Evolutionary conservation across 73 alveolate species (phyloP).

Genomic region (Paramecium bursaria): DNA sequence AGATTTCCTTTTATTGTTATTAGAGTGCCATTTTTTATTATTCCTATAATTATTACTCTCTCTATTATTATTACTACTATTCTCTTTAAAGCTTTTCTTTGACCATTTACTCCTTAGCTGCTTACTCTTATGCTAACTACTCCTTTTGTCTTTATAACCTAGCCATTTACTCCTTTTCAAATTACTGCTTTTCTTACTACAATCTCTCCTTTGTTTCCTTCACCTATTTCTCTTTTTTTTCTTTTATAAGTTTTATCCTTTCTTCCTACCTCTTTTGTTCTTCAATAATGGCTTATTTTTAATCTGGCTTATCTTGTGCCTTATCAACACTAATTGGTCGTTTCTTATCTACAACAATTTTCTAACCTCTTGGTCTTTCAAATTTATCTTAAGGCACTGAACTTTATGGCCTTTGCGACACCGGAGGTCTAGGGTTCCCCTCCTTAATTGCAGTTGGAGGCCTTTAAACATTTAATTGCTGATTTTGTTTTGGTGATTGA

Average conservation of each 20-base stretch:
- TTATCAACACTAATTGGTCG: constrained; percentile 53
- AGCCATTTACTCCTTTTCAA: neutral
- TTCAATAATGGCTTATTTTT: too few relatives aligned
- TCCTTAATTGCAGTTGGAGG: constrained; percentile 48
- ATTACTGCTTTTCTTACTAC: neutral
- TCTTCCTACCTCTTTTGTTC: neutral
- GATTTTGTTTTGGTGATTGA: neutral
- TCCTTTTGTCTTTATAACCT: too few relatives aligned
- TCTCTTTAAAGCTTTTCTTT: too few relatives aligned
- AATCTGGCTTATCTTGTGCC: neutral
- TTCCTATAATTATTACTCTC: neutral
- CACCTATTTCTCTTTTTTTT: too few relatives aligned
- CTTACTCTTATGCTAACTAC: too few relatives aligned
- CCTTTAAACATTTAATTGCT: neutral
- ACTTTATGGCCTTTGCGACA: constrained; percentile 37
- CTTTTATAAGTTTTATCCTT: neutral
- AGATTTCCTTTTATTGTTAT: neutral
- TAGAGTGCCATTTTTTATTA: too few relatives aligned
- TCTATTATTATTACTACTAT: neutral
- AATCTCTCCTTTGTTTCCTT: neutral
- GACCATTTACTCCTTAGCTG: too few relatives aligned
- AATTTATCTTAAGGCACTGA: neutral
- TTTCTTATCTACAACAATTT: constrained; percentile 22
- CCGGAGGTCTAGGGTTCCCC: neutral
- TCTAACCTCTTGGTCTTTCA: neutral